Evolutionary conservation across 2,329 filamentous ascomycete genomes (phyloP).

Genomic region (Alternaria triticimaculans): DNA sequence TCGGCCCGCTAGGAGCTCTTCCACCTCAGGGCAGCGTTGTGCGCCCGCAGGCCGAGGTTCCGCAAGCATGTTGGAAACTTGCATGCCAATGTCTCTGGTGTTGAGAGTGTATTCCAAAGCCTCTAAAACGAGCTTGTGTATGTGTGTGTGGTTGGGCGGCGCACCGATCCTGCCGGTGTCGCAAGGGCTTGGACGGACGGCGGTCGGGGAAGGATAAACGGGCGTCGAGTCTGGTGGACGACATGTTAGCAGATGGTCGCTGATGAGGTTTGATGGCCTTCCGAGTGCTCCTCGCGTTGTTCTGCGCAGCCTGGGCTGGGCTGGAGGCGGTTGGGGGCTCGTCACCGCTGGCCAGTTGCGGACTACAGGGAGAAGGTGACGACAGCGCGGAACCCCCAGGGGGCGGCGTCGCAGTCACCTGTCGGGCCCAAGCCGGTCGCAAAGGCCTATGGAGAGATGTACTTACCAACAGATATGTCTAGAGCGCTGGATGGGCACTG

Average conservation of each 20-base stretch:
- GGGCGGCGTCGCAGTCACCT: slow-evolving; percentile 22
- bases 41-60: slow-evolving; percentile 34
- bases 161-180: slow-evolving; percentile 50
- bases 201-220: slow-evolving; percentile 38
- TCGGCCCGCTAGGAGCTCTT: slow-evolving; percentile 36
- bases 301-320: slow-evolving; percentile 22
- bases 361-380: slow-evolving; percentile 39
- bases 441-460: slow-evolving; percentile 34
- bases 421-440: slow-evolving; percentile 37
- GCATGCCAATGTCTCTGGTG: slow-evolving; percentile 30
- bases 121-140: slow-evolving; percentile 28
- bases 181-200: slow-evolving; percentile 44
- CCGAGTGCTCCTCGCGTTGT: slow-evolving; percentile 26
- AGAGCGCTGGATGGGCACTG: slow-evolving; percentile 32
- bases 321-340: slow-evolving; percentile 32
- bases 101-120: slow-evolving; percentile 14
- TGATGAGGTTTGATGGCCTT: slow-evolving; percentile 25
- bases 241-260: slow-evolving; percentile 30
- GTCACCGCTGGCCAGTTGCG: slow-evolving; percentile 41
- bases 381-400: slow-evolving; percentile 29
- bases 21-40: slow-evolving; percentile 33
- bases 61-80: slow-evolving; percentile 41
- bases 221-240: slow-evolving; percentile 26
- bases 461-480: slow-evolving; percentile 43
- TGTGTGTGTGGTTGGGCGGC: slow-evolving; percentile 31